Evolutionary conservation across 495 filamentous ascomycete species (phyloP), one percentile per base, ranked within the genome.

Genomic region (Trichoderma erinaceum): DNA sequence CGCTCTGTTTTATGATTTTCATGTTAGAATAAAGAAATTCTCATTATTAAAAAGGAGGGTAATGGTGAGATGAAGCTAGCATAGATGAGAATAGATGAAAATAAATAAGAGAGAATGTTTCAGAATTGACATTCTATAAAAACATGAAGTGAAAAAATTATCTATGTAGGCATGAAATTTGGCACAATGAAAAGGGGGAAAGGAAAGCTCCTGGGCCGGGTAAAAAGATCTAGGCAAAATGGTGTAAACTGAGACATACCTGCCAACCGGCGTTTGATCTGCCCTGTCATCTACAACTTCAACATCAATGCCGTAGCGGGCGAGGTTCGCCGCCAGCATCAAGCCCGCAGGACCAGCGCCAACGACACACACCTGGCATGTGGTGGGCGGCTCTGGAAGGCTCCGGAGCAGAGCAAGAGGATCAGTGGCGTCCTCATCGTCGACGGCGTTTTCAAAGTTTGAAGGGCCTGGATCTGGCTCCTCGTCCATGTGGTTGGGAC

Each of bases 261-360:
- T 83, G 63, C 88, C 88, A 15, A 88, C 87, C 12, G 82, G 79
- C 0, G 87, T 90, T 71, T 82, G 84, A 68, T 85, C 82, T 11
- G 81, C 78, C 61, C 86, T 79, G 71, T 90, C 86, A 72, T 90
- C 88, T 64, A 90, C 81, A 66, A 89, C 77, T 63, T 83, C 77
- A 18, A 85, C 81, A 58, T 82, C 82, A 71, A 88, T 83, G 43
- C 88, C 89, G 71, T 83, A 89, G 10, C 89, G 87, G 66, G 81
- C 83, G 23, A 91, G 80, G 69, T 90, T 88, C 50, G 84, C 86
- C 80, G 88, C 87, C 68, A 90, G 82, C 86, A 90, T 89, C 67
- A 90, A 75, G 25, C 89, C 89, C 11, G 87, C 84, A 1, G 89
- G 89, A 8, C 89, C 89, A 52, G 89, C 89, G 16, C 89, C 89